Conservation (phyloP, 169 alveolate genomes). For the Cryptosporidium baileyi region DNA sequence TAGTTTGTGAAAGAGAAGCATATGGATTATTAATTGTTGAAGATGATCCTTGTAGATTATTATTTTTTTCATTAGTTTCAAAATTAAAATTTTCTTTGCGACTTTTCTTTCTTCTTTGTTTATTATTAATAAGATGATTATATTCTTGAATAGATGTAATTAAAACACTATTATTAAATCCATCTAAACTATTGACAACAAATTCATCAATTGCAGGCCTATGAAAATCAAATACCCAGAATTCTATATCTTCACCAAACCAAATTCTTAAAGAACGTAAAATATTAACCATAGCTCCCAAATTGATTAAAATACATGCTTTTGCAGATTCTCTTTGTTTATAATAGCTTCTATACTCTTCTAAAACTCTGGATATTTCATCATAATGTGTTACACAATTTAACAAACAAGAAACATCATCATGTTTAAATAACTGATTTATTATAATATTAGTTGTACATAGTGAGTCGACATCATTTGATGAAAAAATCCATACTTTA, state of each 20-base stretch:
- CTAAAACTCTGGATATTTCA: conserved; percentile 39
- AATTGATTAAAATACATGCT: conserved; percentile 24
- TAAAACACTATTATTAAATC: not conserved
- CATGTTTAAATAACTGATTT: conserved; percentile 41
- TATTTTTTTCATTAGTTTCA: not conserved
- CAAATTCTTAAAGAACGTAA: conserved; percentile 38
- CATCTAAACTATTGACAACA: not conserved
- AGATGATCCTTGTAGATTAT: not conserved
- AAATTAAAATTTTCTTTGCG: not conserved
- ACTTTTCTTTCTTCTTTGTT: conserved; percentile 2
- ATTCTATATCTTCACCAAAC: conserved; percentile 46
- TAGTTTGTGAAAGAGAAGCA: conserved; percentile 58
- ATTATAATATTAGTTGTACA: conserved; percentile 32
- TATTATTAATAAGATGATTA: conserved; percentile 11
- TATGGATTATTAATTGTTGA: conserved; percentile 6
- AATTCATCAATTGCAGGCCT: conserved; percentile 51
- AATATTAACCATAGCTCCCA: conserved; percentile 64
- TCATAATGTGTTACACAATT: conserved; percentile 63
- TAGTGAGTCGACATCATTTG: conserved; percentile 67
- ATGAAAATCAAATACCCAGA: conserved; percentile 60
- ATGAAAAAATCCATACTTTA: conserved; percentile 57
- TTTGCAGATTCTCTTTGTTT: conserved; percentile 26
- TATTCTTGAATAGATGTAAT: conserved; percentile 38
- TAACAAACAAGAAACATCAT: conserved; percentile 31
- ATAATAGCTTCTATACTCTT: conserved; percentile 26